A percentile compares a stretch with the other conserved stretches of the same genome.
Conservation (phyloP, 768 basidiomycete genomes). For the Mycena crocata region DNA sequence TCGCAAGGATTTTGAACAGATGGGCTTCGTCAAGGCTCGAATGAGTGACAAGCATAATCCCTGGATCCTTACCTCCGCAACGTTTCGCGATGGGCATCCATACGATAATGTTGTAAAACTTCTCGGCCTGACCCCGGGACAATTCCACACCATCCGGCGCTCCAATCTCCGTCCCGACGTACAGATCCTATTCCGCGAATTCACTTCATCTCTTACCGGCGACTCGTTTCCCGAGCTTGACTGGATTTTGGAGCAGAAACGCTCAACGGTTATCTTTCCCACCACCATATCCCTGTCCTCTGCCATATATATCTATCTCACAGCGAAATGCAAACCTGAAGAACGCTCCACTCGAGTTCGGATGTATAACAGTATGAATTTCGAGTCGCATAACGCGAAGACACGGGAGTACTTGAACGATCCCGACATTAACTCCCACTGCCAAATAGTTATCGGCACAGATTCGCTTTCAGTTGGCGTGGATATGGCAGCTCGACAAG, state of each 20-base stretch:
- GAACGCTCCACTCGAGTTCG: not conserved
- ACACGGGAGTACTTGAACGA: not conserved
- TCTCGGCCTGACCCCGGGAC: not conserved
- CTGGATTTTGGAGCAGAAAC: not conserved
- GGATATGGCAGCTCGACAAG: not conserved
- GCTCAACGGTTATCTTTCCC: not conserved
- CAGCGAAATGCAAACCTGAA: not conserved
- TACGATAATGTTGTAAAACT: not conserved
- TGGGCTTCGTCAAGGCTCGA: constrained; percentile 23
- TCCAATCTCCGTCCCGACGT: not conserved
- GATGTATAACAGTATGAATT: not conserved
- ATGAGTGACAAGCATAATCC: not conserved
- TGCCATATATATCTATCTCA: not conserved
- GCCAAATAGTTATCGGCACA: not conserved
- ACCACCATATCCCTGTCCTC: not conserved
- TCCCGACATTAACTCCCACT: not conserved
- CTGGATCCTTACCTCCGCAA: not conserved
- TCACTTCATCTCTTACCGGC: not conserved
- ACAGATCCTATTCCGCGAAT: not conserved
- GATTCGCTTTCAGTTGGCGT: not conserved
- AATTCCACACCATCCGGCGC: not conserved
- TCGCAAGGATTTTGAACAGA: constrained; percentile 26
- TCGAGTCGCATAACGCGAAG: not conserved
- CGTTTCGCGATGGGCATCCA: not conserved
- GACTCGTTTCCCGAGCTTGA: not conserved